These are phyloP conservation scores for Fimicolochytrium jonesii DNA, from an alignment of 192 early-diverging fungal genomes.

Conservation along the genomic window DNA sequence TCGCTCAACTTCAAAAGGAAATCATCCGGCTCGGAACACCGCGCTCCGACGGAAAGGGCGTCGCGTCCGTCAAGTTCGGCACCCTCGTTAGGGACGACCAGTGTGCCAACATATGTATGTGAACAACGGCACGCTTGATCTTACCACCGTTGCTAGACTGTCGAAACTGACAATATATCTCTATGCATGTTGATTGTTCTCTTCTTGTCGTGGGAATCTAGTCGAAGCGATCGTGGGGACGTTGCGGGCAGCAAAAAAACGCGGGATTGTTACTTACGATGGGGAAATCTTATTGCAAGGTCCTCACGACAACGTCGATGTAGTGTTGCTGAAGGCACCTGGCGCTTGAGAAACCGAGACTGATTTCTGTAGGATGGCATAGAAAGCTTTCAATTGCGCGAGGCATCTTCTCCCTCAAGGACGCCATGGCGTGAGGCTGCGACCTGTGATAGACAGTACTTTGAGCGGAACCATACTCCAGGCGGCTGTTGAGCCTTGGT, in stretches of 20 bases:
- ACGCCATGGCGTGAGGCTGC: too few relatives aligned
- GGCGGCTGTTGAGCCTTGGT: too few relatives aligned
- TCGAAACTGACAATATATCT: neutral
- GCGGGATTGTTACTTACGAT: slow-evolving; percentile 39
- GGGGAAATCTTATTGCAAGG: slow-evolving; percentile 35
- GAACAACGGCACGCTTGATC: neutral
- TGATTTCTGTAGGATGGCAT: too few relatives aligned
- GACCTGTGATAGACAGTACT: too few relatives aligned
- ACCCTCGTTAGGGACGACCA: slow-evolving; percentile 46
- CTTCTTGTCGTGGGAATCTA: neutral
- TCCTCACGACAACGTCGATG: slow-evolving; percentile 37
- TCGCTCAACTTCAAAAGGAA: slow-evolving; percentile 33
- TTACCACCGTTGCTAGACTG: neutral
- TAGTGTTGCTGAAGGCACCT: slow-evolving; percentile 25
- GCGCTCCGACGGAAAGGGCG: slow-evolving; percentile 23
- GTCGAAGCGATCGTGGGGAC: slow-evolving; percentile 52
- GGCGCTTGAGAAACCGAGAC: neutral
- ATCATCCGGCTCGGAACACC: slow-evolving; percentile 40
- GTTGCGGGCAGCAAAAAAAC: slow-evolving; percentile 52
- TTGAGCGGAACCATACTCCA: too few relatives aligned
- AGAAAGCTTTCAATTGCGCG: too few relatives aligned
- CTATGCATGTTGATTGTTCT: neutral
- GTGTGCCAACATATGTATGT: slow-evolving; percentile 45
- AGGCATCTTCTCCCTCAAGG: too few relatives aligned
- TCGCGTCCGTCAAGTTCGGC: slow-evolving; percentile 40